Evolutionary conservation across 148 eudicot species (phyloP).

Genomic region (Rhododendron ovatum): DNA sequence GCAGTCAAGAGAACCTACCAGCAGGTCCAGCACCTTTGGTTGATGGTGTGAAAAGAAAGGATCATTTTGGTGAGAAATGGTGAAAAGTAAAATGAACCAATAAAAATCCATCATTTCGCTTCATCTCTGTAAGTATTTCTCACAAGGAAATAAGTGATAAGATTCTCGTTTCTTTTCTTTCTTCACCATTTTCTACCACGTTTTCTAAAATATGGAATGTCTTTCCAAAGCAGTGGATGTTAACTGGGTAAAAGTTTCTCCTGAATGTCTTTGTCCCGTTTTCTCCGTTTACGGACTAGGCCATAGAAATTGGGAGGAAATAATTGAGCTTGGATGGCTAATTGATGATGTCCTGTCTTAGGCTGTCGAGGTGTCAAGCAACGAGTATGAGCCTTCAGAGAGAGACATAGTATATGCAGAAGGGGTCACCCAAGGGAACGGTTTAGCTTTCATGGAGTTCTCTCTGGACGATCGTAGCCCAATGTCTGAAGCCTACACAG

Average conservation of each 20-base stretch:
- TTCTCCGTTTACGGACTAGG: background rate
- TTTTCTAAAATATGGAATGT: background rate
- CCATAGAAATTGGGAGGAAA: background rate
- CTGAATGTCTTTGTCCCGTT: background rate
- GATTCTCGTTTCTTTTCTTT: background rate
- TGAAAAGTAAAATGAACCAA: background rate
- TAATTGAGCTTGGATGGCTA: background rate
- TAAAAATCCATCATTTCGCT: background rate
- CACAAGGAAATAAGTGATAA: background rate
- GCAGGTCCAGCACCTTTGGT: background rate
- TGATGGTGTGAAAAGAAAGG: background rate
- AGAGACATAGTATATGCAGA: conserved; percentile 90
- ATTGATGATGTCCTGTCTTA: conserved; percentile 21
- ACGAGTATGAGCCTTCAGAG: conserved; percentile 95
- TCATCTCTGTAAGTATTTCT: background rate
- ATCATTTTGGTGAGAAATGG: background rate
- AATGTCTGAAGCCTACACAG: conserved; percentile 79
- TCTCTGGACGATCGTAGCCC: conserved; percentile 93
- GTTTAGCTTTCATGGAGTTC: conserved; percentile 95
- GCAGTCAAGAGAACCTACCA: background rate
- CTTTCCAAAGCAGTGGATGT: background rate
- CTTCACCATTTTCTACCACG: background rate
- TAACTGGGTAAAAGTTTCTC: background rate
- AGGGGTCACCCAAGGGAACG: conserved; percentile 96
- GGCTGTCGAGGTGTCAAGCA: conserved; percentile 98